Evolutionary conservation across 768 basidiomycete genomes (phyloP).

Genomic region (Fomitopsis serialis): DNA sequence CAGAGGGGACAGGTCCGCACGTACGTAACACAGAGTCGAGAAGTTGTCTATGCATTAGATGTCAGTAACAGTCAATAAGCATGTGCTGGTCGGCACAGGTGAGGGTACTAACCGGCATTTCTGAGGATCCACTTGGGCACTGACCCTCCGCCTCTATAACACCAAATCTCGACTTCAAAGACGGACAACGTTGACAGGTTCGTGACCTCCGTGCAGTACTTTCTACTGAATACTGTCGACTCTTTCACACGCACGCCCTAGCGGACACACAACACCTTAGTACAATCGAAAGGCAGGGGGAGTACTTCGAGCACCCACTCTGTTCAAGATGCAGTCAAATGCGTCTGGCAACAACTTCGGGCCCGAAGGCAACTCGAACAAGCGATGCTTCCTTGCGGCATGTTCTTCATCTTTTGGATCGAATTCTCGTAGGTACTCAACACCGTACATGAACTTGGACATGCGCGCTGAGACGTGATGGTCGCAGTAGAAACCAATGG

Average conservation of each 20-base stretch:
- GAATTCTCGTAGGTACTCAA: conserved; percentile 69
- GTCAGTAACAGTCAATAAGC: not conserved
- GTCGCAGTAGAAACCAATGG: conserved; percentile 80
- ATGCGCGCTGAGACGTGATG: conserved; percentile 80
- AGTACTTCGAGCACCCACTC: conserved; percentile 36
- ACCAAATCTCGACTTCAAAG: conserved; percentile 84
- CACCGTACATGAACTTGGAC: conserved; percentile 78
- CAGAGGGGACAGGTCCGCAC: conserved; percentile 70
- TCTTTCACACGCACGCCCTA: conserved; percentile 75
- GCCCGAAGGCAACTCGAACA: conserved; percentile 74
- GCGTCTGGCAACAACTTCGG: conserved; percentile 77
- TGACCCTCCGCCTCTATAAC: conserved; percentile 68
- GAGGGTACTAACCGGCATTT: conserved; percentile 30
- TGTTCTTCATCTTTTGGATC: conserved; percentile 65
- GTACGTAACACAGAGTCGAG: conserved; percentile 73
- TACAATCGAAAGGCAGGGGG: conserved; percentile 4
- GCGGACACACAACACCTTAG: not conserved
- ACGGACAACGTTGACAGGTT: conserved; percentile 70
- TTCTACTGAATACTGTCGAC: conserved; percentile 74
- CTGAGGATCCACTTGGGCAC: conserved; percentile 74
- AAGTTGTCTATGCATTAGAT: conserved; percentile 46
- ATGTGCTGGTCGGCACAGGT: not conserved
- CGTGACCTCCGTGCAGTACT: conserved; percentile 79
- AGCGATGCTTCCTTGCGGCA: conserved; percentile 50
- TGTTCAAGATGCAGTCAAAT: conserved; percentile 73